Percentiles rank a stretch among this genome's conserved stretches.
phyloP scores from a whole-genome alignment of 2,329 filamentous ascomycete genomes.

The Colletotrichum paranaense region DNA sequence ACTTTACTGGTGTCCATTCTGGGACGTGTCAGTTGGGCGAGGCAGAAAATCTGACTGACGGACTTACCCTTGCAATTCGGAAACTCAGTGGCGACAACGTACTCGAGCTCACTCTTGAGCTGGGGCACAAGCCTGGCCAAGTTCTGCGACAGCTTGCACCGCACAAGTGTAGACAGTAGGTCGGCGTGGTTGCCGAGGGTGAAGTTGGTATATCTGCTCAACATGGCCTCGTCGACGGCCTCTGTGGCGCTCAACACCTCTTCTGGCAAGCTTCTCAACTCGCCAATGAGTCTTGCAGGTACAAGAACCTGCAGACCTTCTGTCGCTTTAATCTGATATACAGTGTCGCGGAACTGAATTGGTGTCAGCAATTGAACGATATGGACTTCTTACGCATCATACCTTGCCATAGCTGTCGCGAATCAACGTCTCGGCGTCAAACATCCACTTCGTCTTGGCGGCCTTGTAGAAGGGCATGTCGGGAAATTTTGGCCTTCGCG shows the following conservation, averaged over 20 bases:
- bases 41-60: neutral
- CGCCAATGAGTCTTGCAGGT: constrained; percentile 55
- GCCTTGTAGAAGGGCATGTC: constrained; percentile 60
- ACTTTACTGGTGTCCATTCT: constrained; percentile 67
- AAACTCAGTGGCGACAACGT: constrained; percentile 58
- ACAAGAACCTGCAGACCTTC: constrained; percentile 61
- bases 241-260: constrained; percentile 60
- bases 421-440: constrained; percentile 59
- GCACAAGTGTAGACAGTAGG: constrained; percentile 55
- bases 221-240: constrained; percentile 61
- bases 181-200: constrained; percentile 58
- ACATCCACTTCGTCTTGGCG: constrained; percentile 61
- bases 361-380: neutral
- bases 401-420: constrained; percentile 63
- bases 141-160: constrained; percentile 60
- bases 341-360: constrained; percentile 57
- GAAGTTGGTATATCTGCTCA: constrained; percentile 64
- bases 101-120: constrained; percentile 59
- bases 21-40: constrained; percentile 14
- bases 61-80: constrained; percentile 55
- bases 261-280: constrained; percentile 61
- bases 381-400: neutral
- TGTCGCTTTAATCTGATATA: constrained; percentile 63
- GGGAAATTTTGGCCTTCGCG: constrained; percentile 45
- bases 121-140: constrained; percentile 57